Conservation (phyloP, 257 asterid species). For the Nicotiana noctiflora region DNA sequence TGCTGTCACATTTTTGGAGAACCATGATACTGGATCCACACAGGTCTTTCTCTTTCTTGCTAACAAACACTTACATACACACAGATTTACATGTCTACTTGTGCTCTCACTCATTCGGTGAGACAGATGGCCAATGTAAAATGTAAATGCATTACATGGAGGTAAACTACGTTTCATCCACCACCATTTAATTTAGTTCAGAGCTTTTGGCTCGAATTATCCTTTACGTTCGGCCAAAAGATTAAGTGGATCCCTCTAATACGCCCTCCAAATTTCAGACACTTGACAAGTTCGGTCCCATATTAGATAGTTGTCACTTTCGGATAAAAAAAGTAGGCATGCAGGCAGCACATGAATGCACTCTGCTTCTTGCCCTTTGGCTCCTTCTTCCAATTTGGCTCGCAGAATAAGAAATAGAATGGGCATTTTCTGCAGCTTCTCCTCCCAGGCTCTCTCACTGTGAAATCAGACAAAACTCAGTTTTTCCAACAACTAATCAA, state of each 20-base stretch:
- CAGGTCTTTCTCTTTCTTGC: conserved; percentile 29
- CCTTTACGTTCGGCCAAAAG: background rate
- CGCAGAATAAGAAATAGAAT: background rate
- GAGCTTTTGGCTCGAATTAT: background rate
- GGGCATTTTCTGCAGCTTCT: background rate
- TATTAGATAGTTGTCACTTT: background rate
- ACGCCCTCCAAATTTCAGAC: background rate
- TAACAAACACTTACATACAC: background rate
- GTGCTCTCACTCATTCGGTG: background rate
- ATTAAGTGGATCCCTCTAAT: background rate
- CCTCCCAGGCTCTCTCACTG: background rate
- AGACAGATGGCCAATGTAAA: background rate
- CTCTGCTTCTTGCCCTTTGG: background rate
- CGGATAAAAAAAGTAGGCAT: background rate
- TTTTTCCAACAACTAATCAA: background rate
- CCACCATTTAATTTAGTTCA: background rate
- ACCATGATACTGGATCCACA: conserved; percentile 61
- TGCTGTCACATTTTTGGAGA: conserved; percentile 57
- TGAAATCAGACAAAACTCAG: background rate
- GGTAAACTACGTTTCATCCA: background rate
- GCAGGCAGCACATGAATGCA: background rate
- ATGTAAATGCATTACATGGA: background rate
- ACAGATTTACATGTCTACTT: background rate
- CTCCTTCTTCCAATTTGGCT: background rate
- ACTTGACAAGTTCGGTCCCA: background rate